phyloP scores from a whole-genome alignment of 106 monocot genomes.

The Dioscorea dumetorum region DNA sequence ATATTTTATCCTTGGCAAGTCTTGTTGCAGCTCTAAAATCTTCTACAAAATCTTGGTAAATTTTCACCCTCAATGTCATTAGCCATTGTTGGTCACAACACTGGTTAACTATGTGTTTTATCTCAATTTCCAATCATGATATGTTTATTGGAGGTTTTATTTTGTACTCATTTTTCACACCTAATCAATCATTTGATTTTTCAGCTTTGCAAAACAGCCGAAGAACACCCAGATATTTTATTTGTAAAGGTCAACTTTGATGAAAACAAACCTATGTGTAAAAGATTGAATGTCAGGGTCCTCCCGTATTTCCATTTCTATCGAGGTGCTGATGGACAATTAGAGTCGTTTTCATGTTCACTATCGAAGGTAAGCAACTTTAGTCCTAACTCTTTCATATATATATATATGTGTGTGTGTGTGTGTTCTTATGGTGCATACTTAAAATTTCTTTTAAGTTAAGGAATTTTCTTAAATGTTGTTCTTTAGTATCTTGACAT shows the following conservation, averaged over 20 bases:
- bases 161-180: neutral
- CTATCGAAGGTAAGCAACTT: slow-evolving; percentile 64
- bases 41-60: too few relatives aligned
- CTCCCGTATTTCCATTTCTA: slow-evolving; percentile 99
- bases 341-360: slow-evolving; percentile 91
- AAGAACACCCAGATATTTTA: slow-evolving; percentile 76
- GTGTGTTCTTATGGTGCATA: too few relatives aligned
- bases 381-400: neutral
- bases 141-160: neutral
- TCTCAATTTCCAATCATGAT: too few relatives aligned
- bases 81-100: too few relatives aligned
- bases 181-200: slow-evolving; percentile 5
- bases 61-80: too few relatives aligned
- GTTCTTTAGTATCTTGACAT: too few relatives aligned
- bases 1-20: too few relatives aligned
- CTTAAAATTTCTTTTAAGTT: too few relatives aligned
- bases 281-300: slow-evolving; percentile 83
- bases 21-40: too few relatives aligned
- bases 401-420: too few relatives aligned
- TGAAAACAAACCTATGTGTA: slow-evolving; percentile 98
- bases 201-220: slow-evolving; percentile 82
- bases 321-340: slow-evolving; percentile 82
- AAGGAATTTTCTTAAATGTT: too few relatives aligned
- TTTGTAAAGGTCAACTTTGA: slow-evolving; percentile 95
- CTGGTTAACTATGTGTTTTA: too few relatives aligned